These are phyloP conservation scores for Sarcocystis neurona DNA, from an alignment of 169 alveolate genomes.

Conservation along the genomic window DNA sequence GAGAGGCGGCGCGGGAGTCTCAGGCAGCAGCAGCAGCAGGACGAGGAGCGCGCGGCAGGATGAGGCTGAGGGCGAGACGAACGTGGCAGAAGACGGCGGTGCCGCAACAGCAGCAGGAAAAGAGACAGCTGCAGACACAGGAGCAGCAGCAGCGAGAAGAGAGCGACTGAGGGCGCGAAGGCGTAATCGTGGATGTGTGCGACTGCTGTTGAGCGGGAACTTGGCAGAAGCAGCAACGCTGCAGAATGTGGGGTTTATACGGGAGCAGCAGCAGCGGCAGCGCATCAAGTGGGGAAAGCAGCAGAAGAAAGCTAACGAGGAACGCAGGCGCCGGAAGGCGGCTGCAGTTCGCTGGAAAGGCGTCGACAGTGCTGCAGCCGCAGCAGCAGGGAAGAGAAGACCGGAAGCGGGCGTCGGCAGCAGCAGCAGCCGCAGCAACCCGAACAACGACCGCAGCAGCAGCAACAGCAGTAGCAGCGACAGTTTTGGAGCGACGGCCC, in stretches of 20 bases:
- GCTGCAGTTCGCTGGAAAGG: not conserved
- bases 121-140: not conserved
- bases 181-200: conserved; percentile 35
- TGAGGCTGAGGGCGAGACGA: not conserved
- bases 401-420: not conserved
- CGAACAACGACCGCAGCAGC: conserved; percentile 5
- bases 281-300: conserved; percentile 38
- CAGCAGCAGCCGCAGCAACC: not conserved
- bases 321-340: not conserved
- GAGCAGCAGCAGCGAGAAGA: not conserved
- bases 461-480: conserved; percentile 30
- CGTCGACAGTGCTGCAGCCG: not conserved
- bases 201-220: conserved; percentile 45
- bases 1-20: too few species aligned
- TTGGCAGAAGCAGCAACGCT: conserved; percentile 60
- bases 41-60: not conserved
- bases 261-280: conserved; percentile 48
- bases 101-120: not conserved
- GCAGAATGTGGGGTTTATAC: conserved; percentile 47
- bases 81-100: not conserved
- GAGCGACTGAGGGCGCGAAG: too few species aligned
- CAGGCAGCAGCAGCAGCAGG: too few species aligned
- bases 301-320: not conserved
- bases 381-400: not conserved
- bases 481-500: not conserved